These are phyloP conservation scores for Peronosclerospora sorghi DNA, from an alignment of 352 stramenopile genomes.

Conservation along the genomic window DNA sequence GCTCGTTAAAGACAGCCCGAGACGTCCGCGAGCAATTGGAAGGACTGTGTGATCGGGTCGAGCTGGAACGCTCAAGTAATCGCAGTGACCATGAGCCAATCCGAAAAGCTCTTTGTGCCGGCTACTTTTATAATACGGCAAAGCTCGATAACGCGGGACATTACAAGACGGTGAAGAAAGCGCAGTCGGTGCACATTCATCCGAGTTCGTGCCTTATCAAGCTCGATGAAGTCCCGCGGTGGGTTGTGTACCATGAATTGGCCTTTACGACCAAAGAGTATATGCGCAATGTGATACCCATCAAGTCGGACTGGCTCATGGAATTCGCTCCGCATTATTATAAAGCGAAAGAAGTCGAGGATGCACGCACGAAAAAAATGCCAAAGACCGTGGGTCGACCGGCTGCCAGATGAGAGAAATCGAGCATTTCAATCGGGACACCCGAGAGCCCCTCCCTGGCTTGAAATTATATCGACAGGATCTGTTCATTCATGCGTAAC, in stretches of 20 bases:
- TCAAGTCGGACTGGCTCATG: conserved; percentile 96
- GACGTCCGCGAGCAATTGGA: conserved; percentile 99
- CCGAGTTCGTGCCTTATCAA: conserved; percentile 94
- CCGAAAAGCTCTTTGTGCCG: conserved; percentile 94
- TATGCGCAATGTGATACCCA: conserved; percentile 94
- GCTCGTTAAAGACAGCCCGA: conserved; percentile 94
- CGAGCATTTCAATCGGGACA: too few species aligned
- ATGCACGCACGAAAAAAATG: conserved; percentile 94
- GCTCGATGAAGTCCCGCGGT: conserved; percentile 85
- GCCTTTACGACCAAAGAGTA: conserved; percentile 99
- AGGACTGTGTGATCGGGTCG: conserved; percentile 97
- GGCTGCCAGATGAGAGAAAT: background rate
- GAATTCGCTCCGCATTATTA: conserved; percentile 99
- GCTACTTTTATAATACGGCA: conserved; percentile 99
- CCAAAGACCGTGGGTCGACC: conserved; percentile 74
- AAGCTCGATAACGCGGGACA: conserved; percentile 92
- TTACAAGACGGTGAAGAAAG: conserved; percentile 99
- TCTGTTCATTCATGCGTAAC: too few species aligned
- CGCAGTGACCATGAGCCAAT: conserved; percentile 88
- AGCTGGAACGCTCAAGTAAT: conserved; percentile 88
- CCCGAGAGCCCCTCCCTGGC: too few species aligned
- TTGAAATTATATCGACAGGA: too few species aligned
- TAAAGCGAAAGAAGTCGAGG: conserved; percentile 94
- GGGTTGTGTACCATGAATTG: conserved; percentile 98
- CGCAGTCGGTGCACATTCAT: conserved; percentile 96